These are phyloP conservation scores for Antarctomyces pellizariae DNA, from an alignment of 495 filamentous ascomycete genomes.

Conservation along the genomic window DNA sequence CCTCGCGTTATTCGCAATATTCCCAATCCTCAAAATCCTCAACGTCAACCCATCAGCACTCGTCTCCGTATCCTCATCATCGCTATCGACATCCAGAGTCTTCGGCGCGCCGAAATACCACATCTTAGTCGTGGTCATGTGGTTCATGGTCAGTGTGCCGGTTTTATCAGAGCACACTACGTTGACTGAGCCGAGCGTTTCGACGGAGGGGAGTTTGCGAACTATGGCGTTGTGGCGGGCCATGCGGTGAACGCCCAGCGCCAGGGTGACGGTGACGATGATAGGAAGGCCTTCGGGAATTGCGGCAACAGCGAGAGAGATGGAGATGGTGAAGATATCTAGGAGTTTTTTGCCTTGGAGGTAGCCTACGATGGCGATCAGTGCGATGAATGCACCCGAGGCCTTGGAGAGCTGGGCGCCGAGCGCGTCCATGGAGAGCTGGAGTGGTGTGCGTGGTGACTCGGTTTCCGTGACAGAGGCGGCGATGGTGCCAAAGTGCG, in stretches of 20 bases:
- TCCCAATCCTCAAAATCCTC: conserved; percentile 69
- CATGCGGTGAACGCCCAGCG: conserved; percentile 87
- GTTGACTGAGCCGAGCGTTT: conserved; percentile 93
- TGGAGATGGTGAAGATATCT: conserved; percentile 94
- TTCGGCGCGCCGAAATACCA: conserved; percentile 64
- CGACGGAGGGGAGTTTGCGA: conserved; percentile 81
- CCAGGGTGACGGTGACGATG: conserved; percentile 91
- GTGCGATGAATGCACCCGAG: conserved; percentile 79
- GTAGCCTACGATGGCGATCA: conserved; percentile 77
- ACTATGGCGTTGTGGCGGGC: conserved; percentile 84
- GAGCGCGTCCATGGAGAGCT: conserved; percentile 89
- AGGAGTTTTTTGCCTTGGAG: conserved; percentile 72
- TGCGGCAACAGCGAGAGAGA: conserved; percentile 87
- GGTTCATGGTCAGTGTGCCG: conserved; percentile 83
- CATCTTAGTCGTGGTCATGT: conserved; percentile 94
- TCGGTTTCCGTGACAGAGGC: conserved; percentile 82
- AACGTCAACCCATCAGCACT: conserved; percentile 47
- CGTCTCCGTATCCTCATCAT: conserved; percentile 31
- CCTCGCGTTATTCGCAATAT: conserved; percentile 88
- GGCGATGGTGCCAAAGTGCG: conserved; percentile 92
- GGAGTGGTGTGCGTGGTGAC: conserved; percentile 78
- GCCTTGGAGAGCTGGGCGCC: conserved; percentile 87
- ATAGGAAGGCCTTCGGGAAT: conserved; percentile 95
- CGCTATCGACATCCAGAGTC: conserved; percentile 52
- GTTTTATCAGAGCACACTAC: conserved; percentile 99